Percentiles rank a stretch among this genome's conserved stretches.
Evolutionary conservation across 768 basidiomycete genomes (phyloP).

Genomic region (Gautieria morchelliformis): DNA sequence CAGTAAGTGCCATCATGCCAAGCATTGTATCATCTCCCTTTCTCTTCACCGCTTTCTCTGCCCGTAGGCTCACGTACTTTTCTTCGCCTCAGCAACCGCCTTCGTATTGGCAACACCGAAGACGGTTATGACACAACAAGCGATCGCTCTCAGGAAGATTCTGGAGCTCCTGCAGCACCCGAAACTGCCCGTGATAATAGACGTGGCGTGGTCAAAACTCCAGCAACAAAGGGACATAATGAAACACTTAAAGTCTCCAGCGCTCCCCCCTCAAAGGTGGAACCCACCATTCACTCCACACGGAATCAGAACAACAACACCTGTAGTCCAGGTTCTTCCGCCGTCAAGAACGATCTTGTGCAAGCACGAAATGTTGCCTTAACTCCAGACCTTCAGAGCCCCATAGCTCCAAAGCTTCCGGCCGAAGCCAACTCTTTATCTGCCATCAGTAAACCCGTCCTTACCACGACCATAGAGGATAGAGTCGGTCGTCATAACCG

Average conservation of each 20-base stretch:
- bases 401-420: background rate
- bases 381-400: too few species aligned
- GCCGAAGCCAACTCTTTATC: background rate
- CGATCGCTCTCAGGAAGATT: background rate
- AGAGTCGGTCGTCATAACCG: background rate
- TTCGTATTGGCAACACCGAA: background rate
- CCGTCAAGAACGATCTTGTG: background rate
- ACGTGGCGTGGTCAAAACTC: background rate
- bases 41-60: background rate
- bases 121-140: slow-evolving; percentile 1
- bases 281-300: background rate
- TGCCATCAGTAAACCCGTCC: background rate
- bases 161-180: background rate
- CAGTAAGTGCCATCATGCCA: background rate
- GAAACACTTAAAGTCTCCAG: background rate
- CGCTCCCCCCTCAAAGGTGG: background rate
- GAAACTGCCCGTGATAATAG: background rate
- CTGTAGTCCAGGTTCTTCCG: background rate
- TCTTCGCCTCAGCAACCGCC: background rate
- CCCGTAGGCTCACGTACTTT: background rate
- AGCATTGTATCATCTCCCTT: background rate
- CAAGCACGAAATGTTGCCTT: too few species aligned
- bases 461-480: background rate
- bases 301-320: background rate
- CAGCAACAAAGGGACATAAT: background rate